Base-by-base conservation (phyloP, 352 stramenopile genomes). In the Phytophthora fragariae region DNA sequence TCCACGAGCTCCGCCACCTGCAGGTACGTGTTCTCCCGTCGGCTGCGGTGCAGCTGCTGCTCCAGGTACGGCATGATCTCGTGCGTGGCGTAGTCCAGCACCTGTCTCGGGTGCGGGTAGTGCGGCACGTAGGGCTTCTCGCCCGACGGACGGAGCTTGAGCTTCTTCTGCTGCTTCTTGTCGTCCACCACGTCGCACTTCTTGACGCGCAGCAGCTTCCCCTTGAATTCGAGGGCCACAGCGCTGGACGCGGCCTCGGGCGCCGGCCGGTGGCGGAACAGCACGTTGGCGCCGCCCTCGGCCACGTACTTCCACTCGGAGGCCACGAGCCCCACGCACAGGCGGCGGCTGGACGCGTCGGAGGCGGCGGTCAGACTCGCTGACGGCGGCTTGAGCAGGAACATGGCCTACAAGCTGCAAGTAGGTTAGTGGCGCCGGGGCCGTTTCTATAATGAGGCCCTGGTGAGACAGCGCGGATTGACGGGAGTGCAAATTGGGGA, bases 261-360 rank as follows among this genome's bases (percentile, higher is more conserved):
- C n/a, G 57, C 39, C 41, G 84, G 84, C 27, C 88, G 77, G 69
- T 96, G 90, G 10, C 89, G 88, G 69, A 94, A 95, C 11, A 95
- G 71, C 39, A 97, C 86, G 76, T 97, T 97, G 11, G 91, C 89
- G 63, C 88, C 91, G 37, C 91, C 91, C 59, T 97, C 91, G 7
- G 86, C 88, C 50, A 96, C 86, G 75, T 97, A 97, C 64, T 91
- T 93, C 91, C 91, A 97, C 68, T 97, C 89, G 50, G 66, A 68
- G 11, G 83, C 84, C 8, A 65, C 57, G 24, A 94, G 75, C 0
- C 57, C 49, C 33, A 46, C 65, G 19, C 61, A 74, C 12, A 82
- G 60, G 15, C 67, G 68, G 17, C 61, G 55, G 10, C 35, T 41
- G 15, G 57, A 70, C 24, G 41, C 41, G 44, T 53, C 53, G 3